A percentile compares a stretch with the other conserved stretches of the same genome.
Conservation (phyloP, 2,329 filamentous ascomycete species). For the Trichoderma arundinaceum region DNA sequence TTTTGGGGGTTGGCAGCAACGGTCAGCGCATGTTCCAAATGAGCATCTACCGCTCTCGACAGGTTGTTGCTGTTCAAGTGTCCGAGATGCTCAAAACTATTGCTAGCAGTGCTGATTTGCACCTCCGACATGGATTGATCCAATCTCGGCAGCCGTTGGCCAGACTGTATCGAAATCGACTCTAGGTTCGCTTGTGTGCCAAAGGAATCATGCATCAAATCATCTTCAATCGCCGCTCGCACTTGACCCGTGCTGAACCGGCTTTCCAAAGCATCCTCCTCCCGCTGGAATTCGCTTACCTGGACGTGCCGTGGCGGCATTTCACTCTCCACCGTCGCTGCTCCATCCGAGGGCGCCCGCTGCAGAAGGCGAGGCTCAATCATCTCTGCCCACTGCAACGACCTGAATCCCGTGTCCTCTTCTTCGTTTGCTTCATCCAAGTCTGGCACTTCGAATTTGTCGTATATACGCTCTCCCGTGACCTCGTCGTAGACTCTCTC, state of each 20-base stretch:
- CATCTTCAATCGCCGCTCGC: conserved; percentile 38
- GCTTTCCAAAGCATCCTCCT: conserved; percentile 34
- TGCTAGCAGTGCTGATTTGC: conserved; percentile 36
- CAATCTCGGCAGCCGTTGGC: conserved; percentile 37
- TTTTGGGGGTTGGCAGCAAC: neutral
- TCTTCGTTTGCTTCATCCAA: conserved; percentile 64
- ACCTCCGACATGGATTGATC: conserved; percentile 37
- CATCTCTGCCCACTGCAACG: conserved; percentile 65
- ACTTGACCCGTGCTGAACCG: conserved; percentile 42
- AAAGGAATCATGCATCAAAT: conserved; percentile 33
- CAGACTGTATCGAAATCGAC: conserved; percentile 41
- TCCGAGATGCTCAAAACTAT: conserved; percentile 33
- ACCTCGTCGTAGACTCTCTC: conserved; percentile 67
- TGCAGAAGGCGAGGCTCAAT: conserved; percentile 70
- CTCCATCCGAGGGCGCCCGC: conserved; percentile 38
- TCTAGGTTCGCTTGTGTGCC: conserved; percentile 33
- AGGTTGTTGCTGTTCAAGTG: conserved; percentile 1
- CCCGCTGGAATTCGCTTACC: conserved; percentile 31
- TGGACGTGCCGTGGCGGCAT: conserved; percentile 6
- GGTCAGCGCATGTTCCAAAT: conserved; percentile 2
- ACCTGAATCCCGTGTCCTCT: conserved; percentile 67
- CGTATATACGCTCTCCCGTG: conserved; percentile 75
- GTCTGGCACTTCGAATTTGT: conserved; percentile 76
- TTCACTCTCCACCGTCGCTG: neutral
- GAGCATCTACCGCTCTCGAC: conserved; percentile 23